Conservation (phyloP, 345 rosid species). For the Kernera saxatilis region DNA sequence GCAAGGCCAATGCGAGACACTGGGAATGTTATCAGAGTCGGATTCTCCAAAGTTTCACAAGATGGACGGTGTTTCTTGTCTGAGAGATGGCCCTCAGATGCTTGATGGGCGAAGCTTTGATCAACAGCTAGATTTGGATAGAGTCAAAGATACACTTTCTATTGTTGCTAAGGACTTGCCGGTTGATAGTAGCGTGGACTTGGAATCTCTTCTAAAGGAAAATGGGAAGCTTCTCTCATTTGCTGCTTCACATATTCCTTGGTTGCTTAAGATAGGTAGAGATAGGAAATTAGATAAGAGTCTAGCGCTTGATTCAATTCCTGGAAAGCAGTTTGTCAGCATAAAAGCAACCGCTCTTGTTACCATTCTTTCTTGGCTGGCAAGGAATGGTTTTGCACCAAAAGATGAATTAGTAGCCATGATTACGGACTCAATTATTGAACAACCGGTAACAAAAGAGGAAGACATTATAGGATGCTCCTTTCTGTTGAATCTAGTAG, state of each 20-base stretch:
- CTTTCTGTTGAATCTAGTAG: conserved; percentile 78
- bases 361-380: conserved; percentile 80
- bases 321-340: conserved; percentile 63
- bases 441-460: conserved; percentile 79
- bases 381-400: conserved; percentile 81
- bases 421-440: conserved; percentile 74
- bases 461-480: conserved; percentile 88
- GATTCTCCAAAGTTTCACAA: conserved; percentile 39
- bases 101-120: conserved; percentile 38
- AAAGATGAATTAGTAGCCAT: conserved; percentile 70
- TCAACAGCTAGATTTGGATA: conserved; percentile 41
- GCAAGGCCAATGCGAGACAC: conserved; percentile 75
- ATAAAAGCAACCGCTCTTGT: conserved; percentile 53
- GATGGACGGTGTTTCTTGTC: conserved; percentile 42
- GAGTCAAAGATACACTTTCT: conserved; percentile 44
- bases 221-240: conserved; percentile 74
- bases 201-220: conserved; percentile 57
- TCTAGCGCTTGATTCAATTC: conserved; percentile 39
- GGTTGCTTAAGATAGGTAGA: conserved; percentile 76
- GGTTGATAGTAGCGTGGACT: conserved; percentile 42
- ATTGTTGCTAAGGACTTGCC: conserved; percentile 61
- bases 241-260: conserved; percentile 73
- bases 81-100: conserved; percentile 47
- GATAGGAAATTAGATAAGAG: conserved; percentile 43
- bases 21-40: conserved; percentile 52